These are phyloP conservation scores for Pouteria campechiana DNA, from an alignment of 179 eudicot species.

Conservation along the genomic window DNA sequence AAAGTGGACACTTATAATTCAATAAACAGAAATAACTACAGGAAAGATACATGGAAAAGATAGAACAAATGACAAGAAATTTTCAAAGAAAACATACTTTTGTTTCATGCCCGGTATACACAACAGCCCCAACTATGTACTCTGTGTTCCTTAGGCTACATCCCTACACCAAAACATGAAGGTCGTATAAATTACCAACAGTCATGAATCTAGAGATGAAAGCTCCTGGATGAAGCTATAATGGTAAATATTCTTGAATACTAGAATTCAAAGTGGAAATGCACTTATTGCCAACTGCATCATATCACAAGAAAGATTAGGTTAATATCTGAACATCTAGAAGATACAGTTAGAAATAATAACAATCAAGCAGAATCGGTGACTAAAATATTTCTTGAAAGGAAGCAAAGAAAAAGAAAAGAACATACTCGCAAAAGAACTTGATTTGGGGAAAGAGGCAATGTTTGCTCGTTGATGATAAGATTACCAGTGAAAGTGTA, in stretches of 20 bases:
- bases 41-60: too few relatives aligned
- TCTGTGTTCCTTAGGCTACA: constrained; percentile 93
- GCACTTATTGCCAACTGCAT: too few relatives aligned
- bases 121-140: constrained; percentile 75
- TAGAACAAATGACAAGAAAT: too few relatives aligned
- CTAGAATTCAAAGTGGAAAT: too few relatives aligned
- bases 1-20: too few relatives aligned
- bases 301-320: too few relatives aligned
- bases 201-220: too few relatives aligned
- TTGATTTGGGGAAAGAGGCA: constrained; percentile 89
- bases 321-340: too few relatives aligned
- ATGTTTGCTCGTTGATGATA: constrained; percentile 71
- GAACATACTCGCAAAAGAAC: constrained; percentile 71
- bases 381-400: background rate
- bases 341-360: background rate
- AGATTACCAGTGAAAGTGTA: constrained; percentile 97
- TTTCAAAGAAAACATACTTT: constrained; percentile 43
- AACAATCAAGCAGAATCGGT: background rate
- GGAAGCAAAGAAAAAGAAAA: constrained; percentile 2
- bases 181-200: too few relatives aligned
- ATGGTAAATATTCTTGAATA: too few relatives aligned
- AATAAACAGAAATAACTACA: too few relatives aligned
- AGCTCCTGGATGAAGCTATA: too few relatives aligned
- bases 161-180: constrained; percentile 60
- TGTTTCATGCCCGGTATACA: constrained; percentile 94